Base-by-base conservation (phyloP, 106 monocot genomes). In the Narthecium ossifragum region DNA sequence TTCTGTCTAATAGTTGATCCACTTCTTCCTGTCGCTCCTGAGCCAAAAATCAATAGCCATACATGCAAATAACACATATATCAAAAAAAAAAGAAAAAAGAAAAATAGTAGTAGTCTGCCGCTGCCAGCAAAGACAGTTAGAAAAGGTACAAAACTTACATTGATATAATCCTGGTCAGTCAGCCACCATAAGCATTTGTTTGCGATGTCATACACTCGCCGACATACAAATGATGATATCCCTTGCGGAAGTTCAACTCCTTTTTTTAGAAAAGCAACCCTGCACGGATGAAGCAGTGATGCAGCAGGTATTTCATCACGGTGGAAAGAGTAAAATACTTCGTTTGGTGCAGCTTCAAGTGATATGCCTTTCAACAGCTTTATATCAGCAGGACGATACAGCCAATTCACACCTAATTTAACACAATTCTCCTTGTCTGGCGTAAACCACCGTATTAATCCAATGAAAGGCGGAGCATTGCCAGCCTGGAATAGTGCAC, bases 131-230 rank as follows among this genome's bases (percentile, higher is more conserved):
- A 25, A 20, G 45, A 20, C 23, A 22, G 2, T 6, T 5, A 31
- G 25, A 24, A 13, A 41, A 11, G 7, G 3, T 31, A n/a, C 6
- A 39, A 31, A 31, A 56, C 75, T 86, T 80, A 96, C 94, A 80
- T 86, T 86, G 22, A 90, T 81, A 68, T 86, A 96, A 76, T 96
- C 94, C 75, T 90, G 72, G 67, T 96, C 90, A 32, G 86, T 96
- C 59, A 90, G 56, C 90, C 86, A 90, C 90, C 90, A 96, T 71
- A 96, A 86, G 74, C 94, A 90, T 78, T 81, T 90, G 72, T 84
- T 80, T 38, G 72, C 75, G 62, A 81, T 81, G 51, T 96, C 94
- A 71, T 90, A 90, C 22, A 94, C 94, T 65, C 93, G 67, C 66
- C 93, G 65, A 63, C 93, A 93, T 32, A 94, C 80, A 53, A 90